A percentile compares a stretch with the other conserved stretches of the same genome.
Conservation (phyloP, 768 basidiomycete genomes). For the Mycena olivaceomarginata region DNA sequence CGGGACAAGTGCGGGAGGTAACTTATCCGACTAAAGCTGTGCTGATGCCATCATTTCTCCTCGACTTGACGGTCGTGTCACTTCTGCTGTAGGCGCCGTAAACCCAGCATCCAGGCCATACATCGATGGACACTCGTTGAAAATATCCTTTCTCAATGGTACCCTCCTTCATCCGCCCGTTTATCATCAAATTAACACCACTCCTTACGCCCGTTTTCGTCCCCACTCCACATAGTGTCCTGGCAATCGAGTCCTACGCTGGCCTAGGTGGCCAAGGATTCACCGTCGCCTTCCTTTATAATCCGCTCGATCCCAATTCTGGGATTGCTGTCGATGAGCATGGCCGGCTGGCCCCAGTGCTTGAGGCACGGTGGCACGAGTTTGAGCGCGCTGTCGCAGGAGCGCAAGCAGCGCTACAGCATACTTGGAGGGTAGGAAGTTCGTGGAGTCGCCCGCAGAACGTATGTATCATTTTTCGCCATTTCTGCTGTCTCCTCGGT, state of each 20-base stretch:
- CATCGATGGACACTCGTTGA: too few species aligned
- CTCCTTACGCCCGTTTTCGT: constrained; percentile 26
- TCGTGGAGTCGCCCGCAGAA: constrained; percentile 38
- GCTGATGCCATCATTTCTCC: too few species aligned
- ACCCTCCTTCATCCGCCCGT: background rate
- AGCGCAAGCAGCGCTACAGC: constrained; percentile 5
- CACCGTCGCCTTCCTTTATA: constrained; percentile 21
- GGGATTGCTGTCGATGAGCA: constrained; percentile 4
- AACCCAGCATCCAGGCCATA: too few species aligned
- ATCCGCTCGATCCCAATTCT: constrained; percentile 17
- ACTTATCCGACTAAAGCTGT: too few species aligned
- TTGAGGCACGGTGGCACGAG: constrained; percentile 35
- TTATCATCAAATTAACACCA: background rate
- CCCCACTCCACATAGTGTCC: background rate
- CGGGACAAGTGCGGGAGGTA: too few species aligned
- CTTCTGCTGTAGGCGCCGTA: too few species aligned
- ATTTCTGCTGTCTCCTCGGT: background rate
- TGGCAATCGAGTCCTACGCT: constrained; percentile 28
- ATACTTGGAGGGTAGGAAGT: background rate
- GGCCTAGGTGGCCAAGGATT: constrained; percentile 22
- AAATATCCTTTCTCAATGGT: background rate
- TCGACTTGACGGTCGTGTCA: too few species aligned
- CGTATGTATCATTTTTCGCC: background rate
- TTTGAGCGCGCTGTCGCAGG: constrained; percentile 31
- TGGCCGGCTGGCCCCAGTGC: constrained; percentile 15